phyloP scores from a whole-genome alignment of 2,329 filamentous ascomycete genomes.

The Colletotrichum somersetense region DNA sequence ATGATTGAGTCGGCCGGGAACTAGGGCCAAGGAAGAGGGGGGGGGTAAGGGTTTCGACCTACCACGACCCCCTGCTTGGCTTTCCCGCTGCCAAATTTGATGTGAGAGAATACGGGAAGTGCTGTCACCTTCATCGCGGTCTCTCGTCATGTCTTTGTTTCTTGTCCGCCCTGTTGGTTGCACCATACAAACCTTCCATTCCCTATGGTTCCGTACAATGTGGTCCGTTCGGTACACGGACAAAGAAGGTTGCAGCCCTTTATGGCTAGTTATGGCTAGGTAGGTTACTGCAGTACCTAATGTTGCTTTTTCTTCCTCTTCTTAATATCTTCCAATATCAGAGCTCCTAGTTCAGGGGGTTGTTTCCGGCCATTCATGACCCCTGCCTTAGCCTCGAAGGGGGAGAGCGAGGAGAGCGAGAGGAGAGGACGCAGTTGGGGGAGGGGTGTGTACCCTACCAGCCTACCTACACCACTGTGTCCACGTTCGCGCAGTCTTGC shows the following conservation, averaged over 20 bases:
- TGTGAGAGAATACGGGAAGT: conserved; percentile 13
- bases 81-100: conserved; percentile 30
- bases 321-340: not conserved
- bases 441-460: not conserved
- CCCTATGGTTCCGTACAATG: not conserved
- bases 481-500: conserved; percentile 25
- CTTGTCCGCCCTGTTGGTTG: conserved; percentile 9
- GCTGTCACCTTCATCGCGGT: conserved; percentile 1
- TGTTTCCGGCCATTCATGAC: conserved; percentile 23
- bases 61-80: conserved; percentile 18
- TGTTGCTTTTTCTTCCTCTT: not conserved
- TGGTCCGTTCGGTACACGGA: not conserved
- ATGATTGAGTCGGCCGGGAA: conserved; percentile 1
- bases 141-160: conserved; percentile 9
- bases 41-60: conserved; percentile 18
- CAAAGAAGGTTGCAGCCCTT: not conserved
- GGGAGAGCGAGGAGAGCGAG: conserved; percentile 22
- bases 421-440: not conserved
- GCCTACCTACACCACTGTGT: no score
- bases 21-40: conserved; percentile 2
- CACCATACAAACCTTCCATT: not conserved
- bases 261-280: not conserved
- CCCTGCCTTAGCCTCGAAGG: conserved; percentile 40
- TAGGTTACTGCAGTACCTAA: not conserved
- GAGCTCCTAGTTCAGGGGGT: conserved; percentile 29